phyloP scores from a whole-genome alignment of 345 rosid genomes.

The Triadica sebifera region DNA sequence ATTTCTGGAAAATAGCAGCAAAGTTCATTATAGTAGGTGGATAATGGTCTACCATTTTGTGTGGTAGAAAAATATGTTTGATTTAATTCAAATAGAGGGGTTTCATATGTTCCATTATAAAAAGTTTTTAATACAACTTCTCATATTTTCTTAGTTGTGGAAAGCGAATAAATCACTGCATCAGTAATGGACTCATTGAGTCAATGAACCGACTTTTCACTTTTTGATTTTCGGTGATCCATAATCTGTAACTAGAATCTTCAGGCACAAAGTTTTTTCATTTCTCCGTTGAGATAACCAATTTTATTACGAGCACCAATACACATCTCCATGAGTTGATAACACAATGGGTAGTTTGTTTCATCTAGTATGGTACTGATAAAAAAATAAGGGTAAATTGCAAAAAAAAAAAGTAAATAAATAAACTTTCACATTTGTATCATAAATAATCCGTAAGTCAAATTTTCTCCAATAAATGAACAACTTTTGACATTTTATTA shows the following conservation, averaged over 20 bases:
- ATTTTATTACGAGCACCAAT: constrained; percentile 13
- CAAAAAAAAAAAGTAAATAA: no score
- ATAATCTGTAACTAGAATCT: not conserved
- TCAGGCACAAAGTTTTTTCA: not conserved
- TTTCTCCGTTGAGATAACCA: constrained; percentile 3
- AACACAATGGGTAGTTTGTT: not conserved
- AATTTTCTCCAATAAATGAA: no score
- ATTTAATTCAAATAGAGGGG: constrained; percentile 9
- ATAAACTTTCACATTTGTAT: no score
- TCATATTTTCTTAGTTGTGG: constrained; percentile 1
- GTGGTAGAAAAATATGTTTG: not conserved
- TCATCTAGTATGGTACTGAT: not conserved
- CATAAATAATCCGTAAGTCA: no score
- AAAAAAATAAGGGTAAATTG: no score
- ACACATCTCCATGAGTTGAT: not conserved
- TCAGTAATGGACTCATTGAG: not conserved
- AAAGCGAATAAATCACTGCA: constrained; percentile 9
- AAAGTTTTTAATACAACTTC: not conserved
- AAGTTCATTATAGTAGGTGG: not conserved
- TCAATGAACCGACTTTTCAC: not conserved
- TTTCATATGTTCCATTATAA: constrained; percentile 8
- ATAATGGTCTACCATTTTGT: not conserved
- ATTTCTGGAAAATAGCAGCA: constrained; percentile 6
- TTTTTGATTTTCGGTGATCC: constrained; percentile 3
- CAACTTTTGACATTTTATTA: no score